phyloP scores from a whole-genome alignment of 257 asterid genomes.

The Cordia subcordata region DNA sequence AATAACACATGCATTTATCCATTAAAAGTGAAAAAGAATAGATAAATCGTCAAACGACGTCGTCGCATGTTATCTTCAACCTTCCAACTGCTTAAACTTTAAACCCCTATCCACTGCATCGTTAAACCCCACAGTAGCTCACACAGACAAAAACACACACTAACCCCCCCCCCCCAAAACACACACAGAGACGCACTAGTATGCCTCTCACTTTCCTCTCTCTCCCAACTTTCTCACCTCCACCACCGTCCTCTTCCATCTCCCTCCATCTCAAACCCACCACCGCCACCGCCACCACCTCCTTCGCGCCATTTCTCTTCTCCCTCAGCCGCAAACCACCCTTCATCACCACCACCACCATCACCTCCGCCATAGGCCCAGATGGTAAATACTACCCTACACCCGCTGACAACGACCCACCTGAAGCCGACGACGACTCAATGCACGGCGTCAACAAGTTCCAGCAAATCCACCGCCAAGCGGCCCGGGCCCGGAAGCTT shows the following conservation, averaged over 20 bases:
- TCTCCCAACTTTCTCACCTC: slow-evolving; percentile 37
- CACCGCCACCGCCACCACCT: slow-evolving; percentile 19
- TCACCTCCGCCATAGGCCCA: slow-evolving; percentile 58
- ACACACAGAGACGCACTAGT: not conserved
- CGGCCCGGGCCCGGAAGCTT: slow-evolving; percentile 57
- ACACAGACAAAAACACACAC: not conserved
- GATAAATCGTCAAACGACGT: not conserved
- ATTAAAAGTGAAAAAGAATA: too few species aligned
- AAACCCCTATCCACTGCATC: not conserved
- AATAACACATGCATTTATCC: too few species aligned
- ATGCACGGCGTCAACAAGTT: slow-evolving; percentile 91
- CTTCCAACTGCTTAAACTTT: not conserved
- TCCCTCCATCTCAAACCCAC: slow-evolving; percentile 26
- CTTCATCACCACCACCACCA: slow-evolving; percentile 27
- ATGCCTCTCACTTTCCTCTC: slow-evolving; percentile 39
- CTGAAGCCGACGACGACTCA: slow-evolving; percentile 91
- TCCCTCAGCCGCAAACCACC: slow-evolving; percentile 29
- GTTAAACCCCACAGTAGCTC: not conserved
- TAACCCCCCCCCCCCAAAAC: too few species aligned
- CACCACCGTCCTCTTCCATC: slow-evolving; percentile 17
- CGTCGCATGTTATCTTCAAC: not conserved
- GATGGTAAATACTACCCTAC: slow-evolving; percentile 78
- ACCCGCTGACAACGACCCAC: slow-evolving; percentile 90
- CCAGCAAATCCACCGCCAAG: slow-evolving; percentile 88
- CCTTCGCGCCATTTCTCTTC: slow-evolving; percentile 11